Percentiles rank a stretch among this genome's conserved stretches.
These are phyloP conservation scores for Fraxinus americana DNA, from an alignment of 257 asterid genomes.

Conservation along the genomic window DNA sequence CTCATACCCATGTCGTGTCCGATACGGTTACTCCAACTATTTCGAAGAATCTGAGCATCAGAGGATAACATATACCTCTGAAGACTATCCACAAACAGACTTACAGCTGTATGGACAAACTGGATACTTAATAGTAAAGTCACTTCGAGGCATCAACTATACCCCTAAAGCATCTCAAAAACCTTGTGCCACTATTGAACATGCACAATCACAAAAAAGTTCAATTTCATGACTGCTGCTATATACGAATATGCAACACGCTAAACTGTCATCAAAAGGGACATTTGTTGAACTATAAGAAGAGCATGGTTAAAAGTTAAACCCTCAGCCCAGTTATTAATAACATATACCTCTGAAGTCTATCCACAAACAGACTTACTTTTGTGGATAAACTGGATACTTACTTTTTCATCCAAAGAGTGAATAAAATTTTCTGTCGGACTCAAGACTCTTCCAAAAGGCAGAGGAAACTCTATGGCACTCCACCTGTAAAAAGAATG, in stretches of 20 bases:
- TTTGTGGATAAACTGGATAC: conserved; percentile 16
- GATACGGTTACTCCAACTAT: too few species aligned
- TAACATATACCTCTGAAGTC: background rate
- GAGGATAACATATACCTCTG: too few species aligned
- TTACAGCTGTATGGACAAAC: too few species aligned
- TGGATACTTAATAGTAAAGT: background rate
- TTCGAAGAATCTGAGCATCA: too few species aligned
- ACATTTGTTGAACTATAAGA: conserved; percentile 4
- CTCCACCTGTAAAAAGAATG: conserved; percentile 69
- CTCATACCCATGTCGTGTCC: too few species aligned
- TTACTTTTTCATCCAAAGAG: conserved; percentile 80
- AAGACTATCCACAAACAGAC: too few species aligned
- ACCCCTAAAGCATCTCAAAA: background rate
- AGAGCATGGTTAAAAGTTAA: conserved; percentile 2
- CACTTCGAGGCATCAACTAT: background rate
- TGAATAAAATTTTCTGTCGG: conserved; percentile 84
- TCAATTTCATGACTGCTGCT: background rate
- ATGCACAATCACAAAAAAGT: background rate
- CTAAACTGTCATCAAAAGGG: background rate
- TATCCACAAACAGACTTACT: background rate
- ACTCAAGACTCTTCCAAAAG: conserved; percentile 92
- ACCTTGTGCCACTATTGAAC: background rate
- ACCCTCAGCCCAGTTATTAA: conserved; percentile 4
- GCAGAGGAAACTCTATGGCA: conserved; percentile 74
- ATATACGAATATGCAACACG: background rate